These are phyloP conservation scores for Chrysanthemum makinoi DNA, from an alignment of 129 eudicot genomes.

Conservation along the genomic window DNA sequence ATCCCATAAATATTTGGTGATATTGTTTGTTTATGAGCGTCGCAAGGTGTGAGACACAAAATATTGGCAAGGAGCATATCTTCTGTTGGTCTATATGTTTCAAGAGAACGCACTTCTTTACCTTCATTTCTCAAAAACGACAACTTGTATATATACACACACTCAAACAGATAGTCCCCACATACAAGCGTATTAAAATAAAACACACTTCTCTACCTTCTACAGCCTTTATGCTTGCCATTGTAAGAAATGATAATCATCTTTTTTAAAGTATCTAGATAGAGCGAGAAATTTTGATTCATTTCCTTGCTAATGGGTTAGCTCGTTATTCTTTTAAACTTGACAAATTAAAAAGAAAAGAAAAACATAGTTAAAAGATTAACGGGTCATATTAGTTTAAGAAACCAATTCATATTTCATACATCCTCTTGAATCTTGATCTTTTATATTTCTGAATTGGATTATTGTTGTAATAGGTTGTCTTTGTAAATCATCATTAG, in stretches of 20 bases:
- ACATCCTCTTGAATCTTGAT: neutral
- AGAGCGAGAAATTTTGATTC: neutral
- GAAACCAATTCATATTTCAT: neutral
- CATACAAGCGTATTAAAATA: too few relatives aligned
- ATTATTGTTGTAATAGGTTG: neutral
- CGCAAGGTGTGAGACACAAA: slow-evolving; percentile 94
- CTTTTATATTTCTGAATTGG: neutral
- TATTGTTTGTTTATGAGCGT: slow-evolving; percentile 14
- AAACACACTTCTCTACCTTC: slow-evolving; percentile 73
- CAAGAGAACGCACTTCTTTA: slow-evolving; percentile 90
- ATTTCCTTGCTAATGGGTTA: neutral
- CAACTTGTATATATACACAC: too few relatives aligned
- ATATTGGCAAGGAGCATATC: slow-evolving; percentile 89
- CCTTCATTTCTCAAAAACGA: slow-evolving; percentile 41
- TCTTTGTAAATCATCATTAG: neutral
- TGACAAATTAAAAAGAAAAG: neutral
- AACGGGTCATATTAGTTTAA: neutral
- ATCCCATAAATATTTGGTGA: slow-evolving; percentile 4
- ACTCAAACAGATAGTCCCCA: too few relatives aligned
- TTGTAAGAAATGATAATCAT: slow-evolving; percentile 50
- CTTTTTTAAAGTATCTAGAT: neutral
- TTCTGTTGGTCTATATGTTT: slow-evolving; percentile 98
- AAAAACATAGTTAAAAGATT: neutral
- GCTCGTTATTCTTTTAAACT: neutral
- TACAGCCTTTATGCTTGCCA: slow-evolving; percentile 97